phyloP scores from a whole-genome alignment of 1,284 basidiomycete genomes.

The Ustilago crameri region DNA sequence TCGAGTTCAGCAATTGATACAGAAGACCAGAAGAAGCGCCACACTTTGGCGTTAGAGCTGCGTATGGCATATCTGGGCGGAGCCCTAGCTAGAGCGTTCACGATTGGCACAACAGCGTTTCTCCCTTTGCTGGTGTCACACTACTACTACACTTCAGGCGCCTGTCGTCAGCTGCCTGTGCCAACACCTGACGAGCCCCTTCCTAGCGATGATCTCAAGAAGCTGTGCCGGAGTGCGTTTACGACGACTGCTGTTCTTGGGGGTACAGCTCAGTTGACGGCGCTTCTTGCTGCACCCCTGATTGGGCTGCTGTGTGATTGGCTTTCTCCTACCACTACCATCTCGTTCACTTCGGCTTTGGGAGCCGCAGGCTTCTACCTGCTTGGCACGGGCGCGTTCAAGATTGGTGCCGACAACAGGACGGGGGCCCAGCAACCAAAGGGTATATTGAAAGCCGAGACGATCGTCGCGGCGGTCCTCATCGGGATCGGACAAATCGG shows the following conservation, averaged over 20 bases:
- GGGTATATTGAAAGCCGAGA: too few species aligned
- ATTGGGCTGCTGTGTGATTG: constrained; percentile 47
- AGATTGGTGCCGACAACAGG: constrained; percentile 22
- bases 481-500: constrained; percentile 52
- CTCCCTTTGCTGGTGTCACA: constrained; percentile 55
- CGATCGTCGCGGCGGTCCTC: constrained; percentile 40
- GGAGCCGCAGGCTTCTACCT: constrained; percentile 43
- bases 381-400: constrained; percentile 33
- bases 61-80: constrained; percentile 56
- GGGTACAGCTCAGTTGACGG: constrained; percentile 48
- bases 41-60: constrained; percentile 26
- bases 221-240: constrained; percentile 49
- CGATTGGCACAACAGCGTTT: constrained; percentile 58
- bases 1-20: not conserved
- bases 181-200: constrained; percentile 36
- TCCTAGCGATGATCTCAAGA: constrained; percentile 50
- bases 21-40: constrained; percentile 3
- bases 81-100: constrained; percentile 48
- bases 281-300: constrained; percentile 46
- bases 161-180: constrained; percentile 45
- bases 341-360: constrained; percentile 33
- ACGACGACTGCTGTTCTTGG: constrained; percentile 49
- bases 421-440: constrained; percentile 43
- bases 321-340: constrained; percentile 30
- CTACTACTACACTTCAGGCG: constrained; percentile 52